Base-by-base conservation (phyloP, 345 rosid species). In the Brassica nigra region DNA sequence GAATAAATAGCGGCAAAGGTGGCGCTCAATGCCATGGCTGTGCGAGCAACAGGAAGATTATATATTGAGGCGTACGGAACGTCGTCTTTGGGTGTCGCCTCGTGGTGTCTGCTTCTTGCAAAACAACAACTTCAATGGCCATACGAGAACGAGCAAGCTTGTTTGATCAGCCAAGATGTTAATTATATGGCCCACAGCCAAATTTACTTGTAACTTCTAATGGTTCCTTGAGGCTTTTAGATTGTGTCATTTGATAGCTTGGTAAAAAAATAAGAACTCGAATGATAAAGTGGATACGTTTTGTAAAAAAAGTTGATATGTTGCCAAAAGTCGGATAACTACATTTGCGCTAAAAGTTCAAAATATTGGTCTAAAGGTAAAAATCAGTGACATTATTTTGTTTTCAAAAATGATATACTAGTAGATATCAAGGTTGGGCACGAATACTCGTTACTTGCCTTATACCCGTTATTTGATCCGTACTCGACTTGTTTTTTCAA, bases 321-420 rank as follows among this genome's bases (percentile, higher is more conserved):
- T 62, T 61, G 31, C 36, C 36, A 33, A 33, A 33, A 33, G 36
- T 33, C 10, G 47, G 36, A 14, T 71, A 28, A 30, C 33, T n/a
- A 36, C 11, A 39, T 39, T 42, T 15, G 59, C 11, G 68, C 31
- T 33, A 23, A 39, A 39, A 62, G 12, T 20, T 49, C 34, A 31
- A 74, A 73, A 18, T 20, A 31, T 64, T 74, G n/a, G 8, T 20
- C 3, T n/a, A 64, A 49, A 65, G 15, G 54, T 75, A 65, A 47
- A 65, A 7, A 63, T 29, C 28, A 61, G 31, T 28, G 37, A 59
- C 44, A 73, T 62, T 44, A 65, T 49, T 66, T 52, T 28, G 52
- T 28, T 54, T 75, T 6, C 2, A 27, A n/a, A 66, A 66, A 18
- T 10, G 68, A 44, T 15, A 28, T 10, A 44, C 75, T 4, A 49